These are phyloP conservation scores for Aphanomyces stellatus DNA, from an alignment of 352 stramenopile species.

Conservation along the genomic window DNA sequence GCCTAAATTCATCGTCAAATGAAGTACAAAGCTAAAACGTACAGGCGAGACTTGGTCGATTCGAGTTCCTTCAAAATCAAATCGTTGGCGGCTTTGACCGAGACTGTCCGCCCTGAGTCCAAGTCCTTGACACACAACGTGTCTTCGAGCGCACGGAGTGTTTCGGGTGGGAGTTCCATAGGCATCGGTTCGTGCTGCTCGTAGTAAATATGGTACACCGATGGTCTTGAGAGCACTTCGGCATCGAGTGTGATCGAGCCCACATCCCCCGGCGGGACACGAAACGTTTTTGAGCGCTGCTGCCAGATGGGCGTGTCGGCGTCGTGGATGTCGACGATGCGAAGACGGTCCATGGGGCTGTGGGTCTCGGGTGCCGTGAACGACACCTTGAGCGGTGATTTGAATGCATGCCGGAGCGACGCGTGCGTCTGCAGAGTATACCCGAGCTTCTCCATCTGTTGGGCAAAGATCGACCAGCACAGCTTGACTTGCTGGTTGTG, in stretches of 20 bases:
- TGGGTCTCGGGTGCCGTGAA: conserved; percentile 64
- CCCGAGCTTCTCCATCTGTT: conserved; percentile 51
- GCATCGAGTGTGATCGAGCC: conserved; percentile 75
- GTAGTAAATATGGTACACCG: conserved; percentile 79
- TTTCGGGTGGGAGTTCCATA: conserved; percentile 31
- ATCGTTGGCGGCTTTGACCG: conserved; percentile 64
- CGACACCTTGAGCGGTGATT: conserved; percentile 61
- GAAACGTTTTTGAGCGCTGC: conserved; percentile 81
- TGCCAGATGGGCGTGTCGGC: conserved; percentile 67
- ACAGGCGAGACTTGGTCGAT: conserved; percentile 22
- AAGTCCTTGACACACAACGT: conserved; percentile 74
- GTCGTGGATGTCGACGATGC: conserved; percentile 82
- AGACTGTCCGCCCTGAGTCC: conserved; percentile 68
- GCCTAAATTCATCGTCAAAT: not conserved
- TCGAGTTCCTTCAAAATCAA: conserved; percentile 64
- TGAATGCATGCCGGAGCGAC: conserved; percentile 2
- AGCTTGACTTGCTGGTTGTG: conserved; percentile 70
- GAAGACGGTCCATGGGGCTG: conserved; percentile 68
- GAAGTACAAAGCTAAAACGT: not conserved
- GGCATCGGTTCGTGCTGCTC: conserved; percentile 79
- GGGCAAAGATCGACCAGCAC: conserved; percentile 70
- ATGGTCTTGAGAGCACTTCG: conserved; percentile 68
- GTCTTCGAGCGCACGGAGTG: conserved; percentile 41
- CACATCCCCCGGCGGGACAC: conserved; percentile 58
- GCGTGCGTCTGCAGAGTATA: conserved; percentile 40